These are phyloP conservation scores for Aureobasidium pullulans DNA, from an alignment of 2,329 filamentous ascomycete species.

Conservation along the genomic window DNA sequence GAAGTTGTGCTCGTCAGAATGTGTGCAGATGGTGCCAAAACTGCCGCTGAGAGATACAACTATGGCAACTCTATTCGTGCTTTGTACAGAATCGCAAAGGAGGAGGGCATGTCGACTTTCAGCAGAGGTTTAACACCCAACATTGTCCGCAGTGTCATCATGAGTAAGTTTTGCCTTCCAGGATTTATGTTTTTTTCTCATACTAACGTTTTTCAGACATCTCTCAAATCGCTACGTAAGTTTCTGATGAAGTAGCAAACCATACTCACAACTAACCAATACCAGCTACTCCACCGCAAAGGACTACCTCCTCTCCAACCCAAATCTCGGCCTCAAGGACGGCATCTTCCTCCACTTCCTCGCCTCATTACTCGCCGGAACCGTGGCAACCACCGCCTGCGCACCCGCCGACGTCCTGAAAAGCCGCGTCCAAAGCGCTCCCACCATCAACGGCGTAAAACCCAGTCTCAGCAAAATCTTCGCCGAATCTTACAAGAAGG, in stretches of 20 bases:
- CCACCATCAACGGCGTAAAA: background rate
- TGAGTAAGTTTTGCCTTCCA: background rate
- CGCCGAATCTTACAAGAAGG: slow-evolving; percentile 5
- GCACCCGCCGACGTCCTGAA: slow-evolving; percentile 11
- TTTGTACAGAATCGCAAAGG: slow-evolving; percentile 7
- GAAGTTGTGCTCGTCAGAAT: slow-evolving; percentile 11
- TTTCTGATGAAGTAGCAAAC: background rate
- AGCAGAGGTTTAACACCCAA: slow-evolving; percentile 10
- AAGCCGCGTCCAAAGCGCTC: background rate
- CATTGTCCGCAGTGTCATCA: slow-evolving; percentile 12
- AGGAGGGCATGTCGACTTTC: slow-evolving; percentile 10
- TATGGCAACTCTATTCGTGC: slow-evolving; percentile 11
- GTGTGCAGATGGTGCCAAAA: slow-evolving; percentile 11
- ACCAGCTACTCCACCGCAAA: slow-evolving; percentile 7
- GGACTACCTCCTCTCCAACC: slow-evolving; percentile 4
- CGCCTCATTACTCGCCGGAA: slow-evolving; percentile 10
- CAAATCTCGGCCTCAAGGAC: background rate
- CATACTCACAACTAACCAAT: background rate
- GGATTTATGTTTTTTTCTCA: background rate
- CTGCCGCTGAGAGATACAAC: background rate
- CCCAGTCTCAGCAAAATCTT: slow-evolving; percentile 10
- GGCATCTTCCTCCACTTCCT: slow-evolving; percentile 12
- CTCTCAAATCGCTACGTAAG: slow-evolving; percentile 11
- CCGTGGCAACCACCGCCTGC: slow-evolving; percentile 7
- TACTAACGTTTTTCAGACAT: background rate